phyloP scores from a whole-genome alignment of 176 grass and related monocot genomes.

The Rhipidocladum racemiflorum region DNA sequence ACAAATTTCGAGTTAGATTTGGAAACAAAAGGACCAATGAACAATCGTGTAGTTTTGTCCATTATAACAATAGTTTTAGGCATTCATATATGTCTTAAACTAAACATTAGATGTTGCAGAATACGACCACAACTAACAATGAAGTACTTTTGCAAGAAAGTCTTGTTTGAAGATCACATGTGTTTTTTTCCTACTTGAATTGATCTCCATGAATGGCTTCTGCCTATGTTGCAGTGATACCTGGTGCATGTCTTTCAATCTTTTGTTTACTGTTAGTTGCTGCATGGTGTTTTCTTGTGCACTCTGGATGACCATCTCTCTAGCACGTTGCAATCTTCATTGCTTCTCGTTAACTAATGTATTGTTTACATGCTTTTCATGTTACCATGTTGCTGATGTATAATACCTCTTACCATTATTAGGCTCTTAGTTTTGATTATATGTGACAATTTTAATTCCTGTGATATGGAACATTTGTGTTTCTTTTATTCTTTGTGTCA shows the following conservation, averaged over 20 bases:
- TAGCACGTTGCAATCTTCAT: background rate
- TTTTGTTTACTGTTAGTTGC: background rate
- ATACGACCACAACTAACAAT: background rate
- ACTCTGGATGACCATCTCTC: background rate
- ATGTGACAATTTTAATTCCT: background rate
- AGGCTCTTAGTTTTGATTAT: background rate
- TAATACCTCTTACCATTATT: background rate
- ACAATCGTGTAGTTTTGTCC: background rate
- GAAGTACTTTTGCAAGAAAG: background rate
- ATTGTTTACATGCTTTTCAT: background rate
- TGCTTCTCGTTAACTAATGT: background rate
- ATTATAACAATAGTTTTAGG: background rate
- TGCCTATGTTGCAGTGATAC: background rate
- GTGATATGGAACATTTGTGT: background rate
- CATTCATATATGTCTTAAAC: background rate
- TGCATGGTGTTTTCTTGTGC: background rate
- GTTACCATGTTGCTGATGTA: background rate
- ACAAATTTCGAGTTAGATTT: background rate
- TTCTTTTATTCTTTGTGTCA: background rate
- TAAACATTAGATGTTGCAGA: slow-evolving; percentile 2
- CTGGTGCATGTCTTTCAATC: background rate
- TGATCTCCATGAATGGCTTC: background rate
- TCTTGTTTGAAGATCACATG: background rate
- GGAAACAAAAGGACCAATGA: background rate
- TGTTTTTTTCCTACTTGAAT: background rate